These are phyloP conservation scores for Paramyrothecium roridum DNA, from an alignment of 2,329 filamentous ascomycete genomes.

Conservation along the genomic window DNA sequence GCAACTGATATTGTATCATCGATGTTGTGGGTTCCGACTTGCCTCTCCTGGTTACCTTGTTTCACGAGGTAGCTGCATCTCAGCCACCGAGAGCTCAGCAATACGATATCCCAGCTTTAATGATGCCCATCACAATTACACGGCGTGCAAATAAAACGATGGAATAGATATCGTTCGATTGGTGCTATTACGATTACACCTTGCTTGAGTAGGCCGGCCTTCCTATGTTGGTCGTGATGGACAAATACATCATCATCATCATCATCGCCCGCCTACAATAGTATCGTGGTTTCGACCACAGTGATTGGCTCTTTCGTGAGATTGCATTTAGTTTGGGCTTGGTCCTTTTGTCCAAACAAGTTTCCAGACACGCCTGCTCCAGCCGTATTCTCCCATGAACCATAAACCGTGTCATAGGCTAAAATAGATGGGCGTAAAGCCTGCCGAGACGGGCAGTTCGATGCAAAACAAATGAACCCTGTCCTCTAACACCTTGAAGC, in stretches of 20 bases:
- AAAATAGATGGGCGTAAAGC: neutral
- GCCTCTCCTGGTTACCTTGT: neutral
- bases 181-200: too few relatives aligned
- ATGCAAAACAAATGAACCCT: neutral
- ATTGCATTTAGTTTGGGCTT: neutral
- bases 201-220: neutral
- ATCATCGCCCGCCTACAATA: neutral
- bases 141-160: neutral
- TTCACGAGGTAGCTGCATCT: neutral
- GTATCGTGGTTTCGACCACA: neutral
- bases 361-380: neutral
- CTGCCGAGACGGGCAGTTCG: neutral
- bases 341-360: neutral
- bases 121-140: neutral
- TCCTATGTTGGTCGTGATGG: neutral
- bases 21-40: neutral
- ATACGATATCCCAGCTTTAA: neutral
- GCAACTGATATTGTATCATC: neutral
- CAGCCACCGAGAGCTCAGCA: neutral
- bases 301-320: neutral
- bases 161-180: too few relatives aligned
- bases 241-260: neutral
- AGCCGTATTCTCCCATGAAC: too few relatives aligned
- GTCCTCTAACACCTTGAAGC: neutral
- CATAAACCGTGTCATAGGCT: too few relatives aligned